Base-by-base conservation (phyloP, 2,329 filamentous ascomycete species). In the Aureobasidium sp. region DNA sequence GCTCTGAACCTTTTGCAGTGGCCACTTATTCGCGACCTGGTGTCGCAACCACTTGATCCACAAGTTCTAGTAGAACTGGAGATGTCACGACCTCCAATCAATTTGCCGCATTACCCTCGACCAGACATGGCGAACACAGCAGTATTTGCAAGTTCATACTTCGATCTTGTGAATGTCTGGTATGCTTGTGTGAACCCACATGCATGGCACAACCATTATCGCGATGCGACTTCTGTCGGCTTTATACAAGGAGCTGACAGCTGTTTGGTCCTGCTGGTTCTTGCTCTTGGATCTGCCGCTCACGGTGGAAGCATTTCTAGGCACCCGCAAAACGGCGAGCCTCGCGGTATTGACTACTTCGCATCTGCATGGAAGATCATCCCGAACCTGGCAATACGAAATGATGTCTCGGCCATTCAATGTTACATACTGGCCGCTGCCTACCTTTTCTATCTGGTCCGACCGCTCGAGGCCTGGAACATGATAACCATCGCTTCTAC, bases 111-210 rank as follows among this genome's bases (percentile, higher is more conserved):
- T 1, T 80, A 79, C 14, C 72, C 84, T 41, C 82, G 82, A 11
- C 77, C 90, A 55, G 85, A 90, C 65, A 70, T 90, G 38, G 85
- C 84, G 39, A 88, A 89, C 64, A 86, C 84, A 1, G 78, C 82
- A 41, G 78, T 82, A 3, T 90, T 90, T 65, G 84, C 88, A 35
- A 82, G 86, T 63, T 84, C 87, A 1, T 91, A 88, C 67, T 93
- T 91, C 63, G 83, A 86, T 55, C 78, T 84, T 37, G 88, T 90
- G 56, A 91, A 91, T 59, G 78, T 90, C 3, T 91, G 88, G 85
- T 91, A 91, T 62, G 87, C 88, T 8, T 89, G 86, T 61, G 86
- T 93, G 29, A 90, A 90, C 64, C 87, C 87, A 1, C 87, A 87
- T 66, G 86, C 83, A 1, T 93, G 88, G 87, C 76, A 79, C 37